Evolutionary conservation across 2,329 filamentous ascomycete species (phyloP), one percentile per base, ranked within the genome.

Genomic region (Fusarium pilosicola): DNA sequence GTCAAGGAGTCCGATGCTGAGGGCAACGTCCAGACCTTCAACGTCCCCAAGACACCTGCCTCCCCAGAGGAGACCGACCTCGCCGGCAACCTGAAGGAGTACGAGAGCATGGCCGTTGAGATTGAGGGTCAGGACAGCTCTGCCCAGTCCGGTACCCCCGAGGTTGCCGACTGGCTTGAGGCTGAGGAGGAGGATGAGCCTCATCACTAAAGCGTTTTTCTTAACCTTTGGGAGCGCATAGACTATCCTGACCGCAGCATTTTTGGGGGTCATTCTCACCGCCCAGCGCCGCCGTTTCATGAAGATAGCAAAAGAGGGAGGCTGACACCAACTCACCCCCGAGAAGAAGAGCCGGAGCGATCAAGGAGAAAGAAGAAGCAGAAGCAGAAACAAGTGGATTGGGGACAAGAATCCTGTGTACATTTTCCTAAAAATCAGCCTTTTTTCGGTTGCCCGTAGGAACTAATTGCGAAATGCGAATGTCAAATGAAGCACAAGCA

Each of bases 31-130:
- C 93, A 96, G 84, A 94, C 91, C 84, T 99, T 98, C 88, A 82
- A 83, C 81, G 83, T 92, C 75, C 96, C 96, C 80, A 91, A 93
- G 84, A 85, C 95, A 67, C 96, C 96, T 81, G 86, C 89, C 82
- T 97, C 95, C 41, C 96, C 96, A 82, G 96, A 98, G 86, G 96
- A 98, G 89, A 86, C 92, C 85, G 94, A 97, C 85, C 93, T 99
- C 74, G 94, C 95, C 82, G 93, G 90, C 85, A 96, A 94, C 84
- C 87, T 99, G 84, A 93, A 96, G 88, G 92, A 94, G 83, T 99
- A 99, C 90, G 96, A 98, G 90, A 90, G 86, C 83, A 94, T 97
- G 89, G 90, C 92, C 79, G 95, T 98, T 78, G 96, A 99, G 86
- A 92, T 98, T 76, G 96, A 98, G 88, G 96, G 96, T 77, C 91